phyloP scores from a whole-genome alignment of 495 filamentous ascomycete genomes.

The Ascodesmis nigricans region DNA sequence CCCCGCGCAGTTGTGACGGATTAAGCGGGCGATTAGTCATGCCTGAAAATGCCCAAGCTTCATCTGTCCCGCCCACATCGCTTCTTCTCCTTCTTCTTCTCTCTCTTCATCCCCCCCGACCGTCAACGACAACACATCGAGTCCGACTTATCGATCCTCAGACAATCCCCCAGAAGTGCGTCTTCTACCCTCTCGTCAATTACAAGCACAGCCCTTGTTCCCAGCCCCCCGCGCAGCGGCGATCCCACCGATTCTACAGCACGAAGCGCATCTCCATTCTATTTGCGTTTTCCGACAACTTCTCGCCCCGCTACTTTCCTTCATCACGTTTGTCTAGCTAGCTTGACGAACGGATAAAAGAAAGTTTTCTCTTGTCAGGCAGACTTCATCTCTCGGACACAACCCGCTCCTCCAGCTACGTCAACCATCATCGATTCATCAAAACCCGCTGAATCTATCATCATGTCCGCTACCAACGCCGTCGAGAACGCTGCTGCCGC shows the following conservation, averaged over 20 bases:
- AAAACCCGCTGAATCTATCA: constrained; percentile 24
- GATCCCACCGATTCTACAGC: background rate
- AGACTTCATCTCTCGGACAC: constrained; percentile 2
- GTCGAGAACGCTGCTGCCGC: constrained; percentile 30
- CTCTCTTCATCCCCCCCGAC: constrained; percentile 4
- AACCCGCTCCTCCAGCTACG: background rate
- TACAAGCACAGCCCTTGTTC: constrained; percentile 5
- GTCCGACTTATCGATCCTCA: constrained; percentile 3
- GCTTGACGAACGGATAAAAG: too few species aligned
- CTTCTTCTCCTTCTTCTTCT: constrained; percentile 23
- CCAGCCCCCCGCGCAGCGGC: background rate
- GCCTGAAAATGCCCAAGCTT: too few species aligned
- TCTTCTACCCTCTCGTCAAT: constrained; percentile 14
- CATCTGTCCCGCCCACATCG: too few species aligned
- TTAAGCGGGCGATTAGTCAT: too few species aligned
- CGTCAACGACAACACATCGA: too few species aligned
- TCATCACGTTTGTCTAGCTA: too few species aligned
- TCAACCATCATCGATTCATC: constrained; percentile 1
- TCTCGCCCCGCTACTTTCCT: too few species aligned
- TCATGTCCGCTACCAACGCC: constrained; percentile 36
- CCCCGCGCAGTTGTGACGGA: too few species aligned
- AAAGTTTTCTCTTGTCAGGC: too few species aligned
- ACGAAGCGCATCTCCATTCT: background rate
- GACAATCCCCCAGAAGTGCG: constrained; percentile 17
- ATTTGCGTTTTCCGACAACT: constrained; percentile 3